Evolutionary conservation across 495 filamentous ascomycete genomes (phyloP).

Genomic region (Tuber melanosporum): DNA sequence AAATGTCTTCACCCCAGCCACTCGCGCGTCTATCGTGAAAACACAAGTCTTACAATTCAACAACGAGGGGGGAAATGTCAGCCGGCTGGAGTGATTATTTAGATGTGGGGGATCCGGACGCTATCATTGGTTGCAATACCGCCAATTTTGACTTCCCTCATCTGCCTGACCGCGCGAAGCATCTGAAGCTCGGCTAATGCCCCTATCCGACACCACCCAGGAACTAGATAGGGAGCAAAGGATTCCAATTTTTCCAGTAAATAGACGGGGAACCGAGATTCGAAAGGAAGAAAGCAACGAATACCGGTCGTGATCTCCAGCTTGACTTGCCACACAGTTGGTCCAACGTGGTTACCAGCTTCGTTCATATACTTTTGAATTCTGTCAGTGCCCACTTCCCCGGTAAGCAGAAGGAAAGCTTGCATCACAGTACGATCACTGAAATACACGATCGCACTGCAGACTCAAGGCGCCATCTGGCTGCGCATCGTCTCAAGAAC

Average conservation of each 20-base stretch:
- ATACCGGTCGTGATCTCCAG: constrained; percentile 88
- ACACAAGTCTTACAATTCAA: constrained; percentile 81
- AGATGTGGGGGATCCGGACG: constrained; percentile 84
- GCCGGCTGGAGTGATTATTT: constrained; percentile 82
- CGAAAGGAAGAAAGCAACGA: constrained; percentile 70
- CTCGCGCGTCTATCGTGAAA: constrained; percentile 84
- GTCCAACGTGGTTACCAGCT: constrained; percentile 91
- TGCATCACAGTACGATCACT: constrained; percentile 98
- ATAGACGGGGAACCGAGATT: constrained; percentile 96
- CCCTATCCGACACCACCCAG: constrained; percentile 52
- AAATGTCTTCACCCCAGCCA: constrained; percentile 91
- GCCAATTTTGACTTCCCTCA: constrained; percentile 98
- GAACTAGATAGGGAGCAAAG: constrained; percentile 57
- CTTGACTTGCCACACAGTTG: constrained; percentile 78
- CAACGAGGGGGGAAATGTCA: constrained; percentile 78
- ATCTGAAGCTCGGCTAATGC: constrained; percentile 68
- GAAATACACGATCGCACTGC: constrained; percentile 92
- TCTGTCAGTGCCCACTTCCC: constrained; percentile 94
- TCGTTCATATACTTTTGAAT: constrained; percentile 89
- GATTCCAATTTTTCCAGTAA: constrained; percentile 89
- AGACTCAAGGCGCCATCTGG: constrained; percentile 72
- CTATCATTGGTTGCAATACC: constrained; percentile 98
- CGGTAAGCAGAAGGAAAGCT: constrained; percentile 96
- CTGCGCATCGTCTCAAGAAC: constrained; percentile 95
- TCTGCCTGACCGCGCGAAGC: constrained; percentile 77